Evolutionary conservation across 192 early-diverging fungal species (phyloP), one percentile per base, ranked within the genome.

Genomic region (Geranomyces variabilis): DNA sequence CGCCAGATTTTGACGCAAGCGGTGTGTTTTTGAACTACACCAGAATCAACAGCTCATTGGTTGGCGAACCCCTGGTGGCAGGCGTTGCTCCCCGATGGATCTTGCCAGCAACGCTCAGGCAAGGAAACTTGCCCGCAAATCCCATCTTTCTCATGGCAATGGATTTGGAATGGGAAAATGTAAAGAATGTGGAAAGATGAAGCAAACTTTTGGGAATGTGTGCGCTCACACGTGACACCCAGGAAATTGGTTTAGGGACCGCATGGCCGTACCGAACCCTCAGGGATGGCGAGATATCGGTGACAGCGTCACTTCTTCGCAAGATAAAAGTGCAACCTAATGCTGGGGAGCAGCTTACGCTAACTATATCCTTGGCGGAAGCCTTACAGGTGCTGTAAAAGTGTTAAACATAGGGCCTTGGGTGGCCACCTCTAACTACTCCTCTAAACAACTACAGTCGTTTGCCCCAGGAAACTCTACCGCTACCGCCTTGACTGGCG

Each of bases 41-140:
- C 9, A 19, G 12, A 3, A 66, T 78, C 19, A 74, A 75, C n/a
- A 4, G n/a, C 12, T 49, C 60, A 21, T n/a, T 74, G 8, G 14
- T 26, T 9, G 19, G 13, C 2, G 60, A 58, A 26, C 7, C 49
- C 6, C 6, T 9, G n/a, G 59, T 69, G 1, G 30, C 9, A 2
- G 76, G 76, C 2, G 59, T 34, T 14, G 71, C 58, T 31, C 71
- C 76, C 7, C 58, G 76, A 47, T 78, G 76, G 76, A 74, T 74
- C 2, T 24, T 74, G 44, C 71, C 76, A 17, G 76, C 59, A 24
- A 67, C 10, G 9, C 15, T 63, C 26, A 34, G 53, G 15, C n/a
- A 58, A 33, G 31, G 12, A 5, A 36, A 36, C n/a, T 17, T 15
- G n/a, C 21, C 68, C 3, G 55, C 28, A 26, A 61, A 58, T 41